Conservation (phyloP, 2,329 filamentous ascomycete genomes). For the Trichophyton verrucosum region DNA sequence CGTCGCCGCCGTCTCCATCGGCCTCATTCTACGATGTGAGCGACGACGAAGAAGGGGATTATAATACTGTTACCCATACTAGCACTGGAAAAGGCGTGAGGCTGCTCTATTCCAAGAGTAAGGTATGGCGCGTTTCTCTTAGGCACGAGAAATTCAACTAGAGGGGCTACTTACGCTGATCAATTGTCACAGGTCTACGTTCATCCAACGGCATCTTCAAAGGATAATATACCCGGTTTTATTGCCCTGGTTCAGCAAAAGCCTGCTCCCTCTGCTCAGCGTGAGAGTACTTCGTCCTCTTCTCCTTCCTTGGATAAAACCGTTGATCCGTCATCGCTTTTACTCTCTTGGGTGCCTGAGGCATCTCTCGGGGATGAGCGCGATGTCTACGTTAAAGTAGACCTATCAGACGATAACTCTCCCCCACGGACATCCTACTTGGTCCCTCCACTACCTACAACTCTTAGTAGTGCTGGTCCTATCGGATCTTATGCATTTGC, state of each 20-base stretch:
- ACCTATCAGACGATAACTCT: slow-evolving; percentile 69
- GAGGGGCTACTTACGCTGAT: not conserved
- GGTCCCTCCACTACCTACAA: slow-evolving; percentile 79
- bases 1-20: slow-evolving; percentile 53
- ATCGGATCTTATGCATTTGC: slow-evolving; percentile 81
- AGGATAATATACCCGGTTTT: slow-evolving; percentile 92
- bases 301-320: slow-evolving; percentile 22
- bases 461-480: slow-evolving; percentile 59
- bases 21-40: slow-evolving; percentile 91
- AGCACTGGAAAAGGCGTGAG: slow-evolving; percentile 69
- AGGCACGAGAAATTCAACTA: too few species aligned
- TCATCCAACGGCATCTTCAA: slow-evolving; percentile 81
- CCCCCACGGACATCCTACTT: slow-evolving; percentile 79
- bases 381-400: slow-evolving; percentile 89
- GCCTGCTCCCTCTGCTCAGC: slow-evolving; percentile 20
- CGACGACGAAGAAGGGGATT: slow-evolving; percentile 90
- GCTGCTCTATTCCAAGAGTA: slow-evolving; percentile 91
- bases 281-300: slow-evolving; percentile 30
- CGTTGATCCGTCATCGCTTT: slow-evolving; percentile 54
- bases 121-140: slow-evolving; percentile 42
- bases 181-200: slow-evolving; percentile 64
- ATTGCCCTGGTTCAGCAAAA: slow-evolving; percentile 91
- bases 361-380: slow-evolving; percentile 72
- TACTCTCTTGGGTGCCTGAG: slow-evolving; percentile 91
- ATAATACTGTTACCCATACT: slow-evolving; percentile 80